Base-by-base conservation (phyloP, 1,284 basidiomycete species). In the Cryptococcus depauperatus region DNA sequence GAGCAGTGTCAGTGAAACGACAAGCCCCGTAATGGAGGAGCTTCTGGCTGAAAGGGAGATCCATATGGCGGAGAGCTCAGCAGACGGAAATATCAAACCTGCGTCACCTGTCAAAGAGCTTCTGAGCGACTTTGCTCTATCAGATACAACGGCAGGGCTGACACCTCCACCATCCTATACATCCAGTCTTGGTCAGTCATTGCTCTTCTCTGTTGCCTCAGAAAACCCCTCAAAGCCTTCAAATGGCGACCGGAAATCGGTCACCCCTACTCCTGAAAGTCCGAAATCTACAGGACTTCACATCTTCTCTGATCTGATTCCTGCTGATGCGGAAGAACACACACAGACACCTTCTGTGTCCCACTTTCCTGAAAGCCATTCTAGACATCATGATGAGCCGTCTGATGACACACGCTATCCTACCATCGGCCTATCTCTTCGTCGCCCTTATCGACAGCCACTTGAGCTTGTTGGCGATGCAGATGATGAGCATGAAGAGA, bases 91-190 rank as follows among this genome's bases (percentile, higher is more conserved):
- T n/a, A n/a, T 61, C 44, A 61, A 58, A 39, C 52, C 50, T 8
- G 37, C 44, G 4, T n/a, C n/a, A n/a, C n/a, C n/a, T 51, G 48
- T 22, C 18, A 32, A 11, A 38, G 34, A 3, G 14, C 47, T 9
- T 44, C 41, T 2, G 33, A 16, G 27, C n/a, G 26, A 33, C 19
- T 22, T n/a, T 7, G 25, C 21, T 11, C 23, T 25, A n/a, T 37
- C n/a, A 16, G 33, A 26, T 2, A 33, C 13, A 9, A 22, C 16
- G 11, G 19, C 30, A 22, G 18, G 9, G 22, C 44, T 46, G 33
- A 54, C 54, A 23, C 58, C 56, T 14, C 55, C 56, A 25, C 52
- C 56, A 10, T 51, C 58, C 2, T 59, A 59, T 35, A 49, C 52
- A 5, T 52, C 51, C 10, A 18, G 39, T 10, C 44, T 48, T 39